Percentiles rank a stretch among this genome's conserved stretches.
Conservation (phyloP, 1,284 basidiomycete species). For the Ceratobasidium sp. region DNA sequence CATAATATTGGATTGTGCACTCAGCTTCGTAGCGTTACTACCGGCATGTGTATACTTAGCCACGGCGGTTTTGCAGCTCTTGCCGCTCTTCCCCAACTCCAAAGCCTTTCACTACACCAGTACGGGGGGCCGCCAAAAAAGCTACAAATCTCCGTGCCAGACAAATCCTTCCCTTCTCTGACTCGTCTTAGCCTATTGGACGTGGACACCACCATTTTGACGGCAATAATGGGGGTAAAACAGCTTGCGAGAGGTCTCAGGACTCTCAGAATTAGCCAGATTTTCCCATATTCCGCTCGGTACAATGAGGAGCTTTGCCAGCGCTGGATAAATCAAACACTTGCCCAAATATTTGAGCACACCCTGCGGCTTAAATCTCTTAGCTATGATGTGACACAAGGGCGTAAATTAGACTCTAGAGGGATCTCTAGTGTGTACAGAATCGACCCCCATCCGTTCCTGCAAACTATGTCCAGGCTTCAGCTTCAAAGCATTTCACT, state of each 20-base stretch:
- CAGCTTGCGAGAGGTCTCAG: background rate
- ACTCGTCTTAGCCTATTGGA: background rate
- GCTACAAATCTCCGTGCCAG: background rate
- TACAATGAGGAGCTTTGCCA: background rate
- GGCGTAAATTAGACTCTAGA: too few relatives aligned
- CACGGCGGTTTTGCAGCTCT: background rate
- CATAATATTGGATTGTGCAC: background rate
- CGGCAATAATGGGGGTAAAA: background rate
- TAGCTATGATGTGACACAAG: background rate
- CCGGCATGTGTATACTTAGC: background rate
- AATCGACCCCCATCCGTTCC: background rate
- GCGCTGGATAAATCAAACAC: background rate
- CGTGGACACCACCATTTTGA: background rate
- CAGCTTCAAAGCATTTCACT: background rate
- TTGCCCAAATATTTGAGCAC: background rate
- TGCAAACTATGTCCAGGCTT: background rate
- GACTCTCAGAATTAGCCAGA: background rate
- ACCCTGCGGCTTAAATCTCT: background rate
- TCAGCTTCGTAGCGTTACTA: constrained; percentile 13
- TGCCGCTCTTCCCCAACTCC: constrained; percentile 2
- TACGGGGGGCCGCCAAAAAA: background rate
- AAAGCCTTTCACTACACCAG: background rate
- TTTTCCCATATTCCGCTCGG: background rate
- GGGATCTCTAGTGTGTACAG: background rate
- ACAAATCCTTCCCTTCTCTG: constrained; percentile 7